Conservation (phyloP, 768 basidiomycete genomes). For the Glaciozyma antarctica region DNA sequence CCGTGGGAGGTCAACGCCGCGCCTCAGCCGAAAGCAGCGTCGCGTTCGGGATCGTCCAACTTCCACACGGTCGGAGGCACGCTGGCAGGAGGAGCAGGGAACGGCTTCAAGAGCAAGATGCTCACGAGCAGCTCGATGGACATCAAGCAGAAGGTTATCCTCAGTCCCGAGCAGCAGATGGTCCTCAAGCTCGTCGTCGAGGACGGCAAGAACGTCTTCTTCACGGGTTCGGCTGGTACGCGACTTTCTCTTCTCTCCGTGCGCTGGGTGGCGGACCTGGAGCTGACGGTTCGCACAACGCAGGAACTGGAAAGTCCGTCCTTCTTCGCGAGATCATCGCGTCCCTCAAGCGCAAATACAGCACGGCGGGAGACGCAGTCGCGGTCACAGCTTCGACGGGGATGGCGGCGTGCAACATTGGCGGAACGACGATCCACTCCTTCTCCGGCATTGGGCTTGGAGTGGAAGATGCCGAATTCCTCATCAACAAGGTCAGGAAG, state of each 20-base stretch:
- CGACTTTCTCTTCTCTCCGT: not conserved
- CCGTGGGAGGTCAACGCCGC: slow-evolving; percentile 25
- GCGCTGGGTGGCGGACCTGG: not conserved
- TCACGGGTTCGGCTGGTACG: slow-evolving; percentile 93
- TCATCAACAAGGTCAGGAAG: slow-evolving; percentile 55
- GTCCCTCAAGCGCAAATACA: slow-evolving; percentile 51
- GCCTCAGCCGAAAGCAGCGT: not conserved
- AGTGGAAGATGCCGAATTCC: slow-evolving; percentile 52
- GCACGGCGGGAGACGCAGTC: slow-evolving; percentile 44
- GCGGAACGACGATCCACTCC: slow-evolving; percentile 87
- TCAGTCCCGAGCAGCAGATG: slow-evolving; percentile 77
- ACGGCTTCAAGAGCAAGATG: slow-evolving; percentile 8
- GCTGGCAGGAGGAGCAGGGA: not conserved
- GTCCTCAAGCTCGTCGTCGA: slow-evolving; percentile 66
- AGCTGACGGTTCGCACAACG: not conserved
- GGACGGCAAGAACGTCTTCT: slow-evolving; percentile 69
- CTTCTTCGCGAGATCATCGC: slow-evolving; percentile 84
- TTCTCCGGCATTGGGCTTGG: slow-evolving; percentile 92
- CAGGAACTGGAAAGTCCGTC: slow-evolving; percentile 95
- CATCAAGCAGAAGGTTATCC: slow-evolving; percentile 47
- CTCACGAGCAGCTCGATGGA: slow-evolving; percentile 24
- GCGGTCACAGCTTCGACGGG: slow-evolving; percentile 94
- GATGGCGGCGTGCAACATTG: slow-evolving; percentile 95
- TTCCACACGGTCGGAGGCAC: slow-evolving; percentile 23
- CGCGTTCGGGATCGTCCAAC: slow-evolving; percentile 1